These are phyloP conservation scores for Parachlorella kessleri DNA, from an alignment of 139 green algal genomes.

Conservation along the genomic window DNA sequence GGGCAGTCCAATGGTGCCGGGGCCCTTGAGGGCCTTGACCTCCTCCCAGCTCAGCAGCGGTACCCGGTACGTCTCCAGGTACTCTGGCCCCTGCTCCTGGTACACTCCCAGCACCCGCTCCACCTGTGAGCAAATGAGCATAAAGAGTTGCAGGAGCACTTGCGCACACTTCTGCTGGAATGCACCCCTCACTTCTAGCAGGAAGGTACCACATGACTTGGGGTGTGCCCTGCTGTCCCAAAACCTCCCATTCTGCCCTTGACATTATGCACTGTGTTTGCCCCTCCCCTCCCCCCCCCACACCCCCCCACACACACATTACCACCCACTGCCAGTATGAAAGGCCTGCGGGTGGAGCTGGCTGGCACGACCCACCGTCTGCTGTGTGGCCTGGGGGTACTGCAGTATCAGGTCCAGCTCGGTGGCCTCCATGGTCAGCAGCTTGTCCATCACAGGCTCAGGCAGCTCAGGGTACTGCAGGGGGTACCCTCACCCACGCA, in stretches of 20 bases:
- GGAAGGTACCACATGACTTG: too few species aligned
- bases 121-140: conserved; percentile 36
- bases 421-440: conserved; percentile 70
- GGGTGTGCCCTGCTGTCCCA: too few species aligned
- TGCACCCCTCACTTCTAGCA: background rate
- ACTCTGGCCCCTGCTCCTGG: conserved; percentile 13
- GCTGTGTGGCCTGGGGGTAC: conserved; percentile 50
- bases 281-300: too few species aligned
- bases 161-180: too few species aligned
- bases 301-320: background rate
- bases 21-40: conserved; percentile 44
- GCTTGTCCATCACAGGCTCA: conserved; percentile 70
- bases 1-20: background rate
- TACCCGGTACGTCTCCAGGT: conserved; percentile 36
- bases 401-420: conserved; percentile 81
- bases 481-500: too few species aligned
- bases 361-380: conserved; percentile 52
- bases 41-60: conserved; percentile 59
- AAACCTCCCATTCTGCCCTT: too few species aligned
- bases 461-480: conserved; percentile 51
- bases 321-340: too few species aligned
- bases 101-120: conserved; percentile 48
- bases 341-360: too few species aligned
- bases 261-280: too few species aligned
- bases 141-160: too few species aligned